Percentiles rank a stretch among this genome's conserved stretches.
These are phyloP conservation scores for Puccinia hordei DNA, from an alignment of 1,284 basidiomycete genomes.

Conservation along the genomic window DNA sequence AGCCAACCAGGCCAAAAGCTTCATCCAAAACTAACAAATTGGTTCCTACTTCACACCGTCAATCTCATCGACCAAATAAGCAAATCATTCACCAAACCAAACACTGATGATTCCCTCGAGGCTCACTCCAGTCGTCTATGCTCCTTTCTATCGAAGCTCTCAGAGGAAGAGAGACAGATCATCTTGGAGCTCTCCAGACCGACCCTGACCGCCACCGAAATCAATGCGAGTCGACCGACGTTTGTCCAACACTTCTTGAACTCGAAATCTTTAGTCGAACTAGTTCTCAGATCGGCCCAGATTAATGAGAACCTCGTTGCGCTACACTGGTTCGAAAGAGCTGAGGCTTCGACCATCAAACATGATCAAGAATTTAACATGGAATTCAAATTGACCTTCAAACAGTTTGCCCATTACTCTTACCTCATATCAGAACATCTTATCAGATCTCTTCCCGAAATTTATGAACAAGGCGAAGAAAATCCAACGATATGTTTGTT, in stretches of 20 bases:
- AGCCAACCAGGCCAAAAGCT: not conserved
- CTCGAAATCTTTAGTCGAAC: conserved; percentile 9
- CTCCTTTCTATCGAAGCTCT: conserved; percentile 3
- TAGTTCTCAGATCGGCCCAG: conserved; percentile 20
- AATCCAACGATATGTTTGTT: conserved; percentile 43
- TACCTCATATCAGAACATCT: conserved; percentile 31
- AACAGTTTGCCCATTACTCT: conserved; percentile 24
- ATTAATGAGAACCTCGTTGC: not conserved
- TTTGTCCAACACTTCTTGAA: conserved; percentile 28
- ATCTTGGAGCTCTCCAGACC: conserved; percentile 20
- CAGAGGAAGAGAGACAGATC: not conserved
- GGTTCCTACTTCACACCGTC: conserved; percentile 25
- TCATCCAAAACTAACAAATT: conserved; percentile 8
- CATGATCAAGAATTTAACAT: not conserved
- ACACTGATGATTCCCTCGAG: not conserved
- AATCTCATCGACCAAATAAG: not conserved
- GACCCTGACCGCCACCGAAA: not conserved
- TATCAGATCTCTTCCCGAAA: not conserved
- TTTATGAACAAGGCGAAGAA: not conserved
- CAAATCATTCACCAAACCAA: not conserved
- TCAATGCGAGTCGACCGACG: not conserved
- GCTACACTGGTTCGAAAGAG: conserved; percentile 31
- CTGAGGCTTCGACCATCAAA: not conserved
- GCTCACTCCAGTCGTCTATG: not conserved
- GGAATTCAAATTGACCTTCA: conserved; percentile 18